A percentile compares a stretch with the other conserved stretches of the same genome.
Evolutionary conservation across 345 rosid genomes (phyloP).

Genomic region (Cochlearia excelsa): DNA sequence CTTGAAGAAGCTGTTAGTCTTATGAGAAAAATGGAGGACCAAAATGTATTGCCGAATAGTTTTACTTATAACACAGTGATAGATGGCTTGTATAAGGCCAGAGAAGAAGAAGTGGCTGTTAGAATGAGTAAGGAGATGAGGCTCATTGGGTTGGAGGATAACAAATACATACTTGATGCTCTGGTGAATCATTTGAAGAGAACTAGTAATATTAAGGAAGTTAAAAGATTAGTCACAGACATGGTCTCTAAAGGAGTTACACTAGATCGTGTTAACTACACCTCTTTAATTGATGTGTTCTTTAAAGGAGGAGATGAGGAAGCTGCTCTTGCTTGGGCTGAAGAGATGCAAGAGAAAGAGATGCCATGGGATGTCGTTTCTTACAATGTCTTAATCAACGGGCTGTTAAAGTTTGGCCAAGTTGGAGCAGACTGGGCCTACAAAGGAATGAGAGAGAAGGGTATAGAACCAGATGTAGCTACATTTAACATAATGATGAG

Average conservation of each 20-base stretch:
- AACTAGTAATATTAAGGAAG: conserved; percentile 52
- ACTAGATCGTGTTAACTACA: conserved; percentile 73
- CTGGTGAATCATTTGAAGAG: conserved; percentile 67
- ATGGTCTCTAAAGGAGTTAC: conserved; percentile 54
- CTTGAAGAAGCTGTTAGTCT: conserved; percentile 54
- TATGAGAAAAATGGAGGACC: conserved; percentile 54
- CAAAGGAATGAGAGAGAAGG: conserved; percentile 61
- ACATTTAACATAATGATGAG: conserved; percentile 76
- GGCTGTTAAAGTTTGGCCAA: conserved; percentile 60
- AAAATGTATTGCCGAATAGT: conserved; percentile 51
- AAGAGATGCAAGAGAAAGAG: conserved; percentile 63
- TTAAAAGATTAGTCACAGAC: conserved; percentile 45
- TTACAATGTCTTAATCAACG: conserved; percentile 72
- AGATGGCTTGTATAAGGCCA: conserved; percentile 71
- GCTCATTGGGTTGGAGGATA: conserved; percentile 54
- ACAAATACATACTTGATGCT: conserved; percentile 57
- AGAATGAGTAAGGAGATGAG: conserved; percentile 67
- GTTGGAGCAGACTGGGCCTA: conserved; percentile 50
- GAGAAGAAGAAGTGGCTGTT: conserved; percentile 50
- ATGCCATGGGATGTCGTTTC: conserved; percentile 69
- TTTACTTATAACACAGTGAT: conserved; percentile 57
- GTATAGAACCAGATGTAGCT: conserved; percentile 60
- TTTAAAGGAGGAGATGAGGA: conserved; percentile 71
- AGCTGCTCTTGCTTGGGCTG: conserved; percentile 61
- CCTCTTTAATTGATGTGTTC: conserved; percentile 84